Percentiles rank a stretch among this genome's conserved stretches.
Evolutionary conservation across 2,329 filamentous ascomycete species (phyloP).

Genomic region (Arthrobotrys sinensis): DNA sequence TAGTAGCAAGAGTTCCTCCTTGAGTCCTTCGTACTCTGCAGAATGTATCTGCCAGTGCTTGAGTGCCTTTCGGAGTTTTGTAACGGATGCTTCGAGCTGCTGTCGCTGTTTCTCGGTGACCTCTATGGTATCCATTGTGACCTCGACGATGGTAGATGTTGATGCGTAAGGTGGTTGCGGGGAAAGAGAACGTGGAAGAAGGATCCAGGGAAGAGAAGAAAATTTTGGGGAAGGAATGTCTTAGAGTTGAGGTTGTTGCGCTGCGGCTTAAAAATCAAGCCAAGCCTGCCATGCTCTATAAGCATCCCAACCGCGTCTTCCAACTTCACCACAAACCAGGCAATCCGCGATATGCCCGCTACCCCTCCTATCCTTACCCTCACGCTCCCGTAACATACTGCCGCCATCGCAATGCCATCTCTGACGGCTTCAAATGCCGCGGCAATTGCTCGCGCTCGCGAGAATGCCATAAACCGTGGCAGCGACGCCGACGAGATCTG

Average conservation of each 20-base stretch:
- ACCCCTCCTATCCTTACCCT: constrained; percentile 11
- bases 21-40: constrained; percentile 89
- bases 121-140: constrained; percentile 56
- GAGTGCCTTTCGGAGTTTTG: constrained; percentile 81
- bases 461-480: constrained; percentile 56
- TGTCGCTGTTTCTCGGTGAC: constrained; percentile 82
- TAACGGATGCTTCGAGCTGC: constrained; percentile 82
- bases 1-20: constrained; percentile 80
- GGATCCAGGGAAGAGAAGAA: constrained; percentile 27
- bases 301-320: constrained; percentile 24
- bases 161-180: constrained; percentile 69
- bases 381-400: not conserved
- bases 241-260: constrained; percentile 1
- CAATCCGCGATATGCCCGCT: constrained; percentile 33
- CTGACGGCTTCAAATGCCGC: constrained; percentile 35
- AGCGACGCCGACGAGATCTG: constrained; percentile 78
- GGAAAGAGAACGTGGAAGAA: not conserved
- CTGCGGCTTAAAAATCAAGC: constrained; percentile 59
- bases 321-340: constrained; percentile 7
- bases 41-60: constrained; percentile 93
- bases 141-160: constrained; percentile 62
- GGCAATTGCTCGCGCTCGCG: constrained; percentile 55
- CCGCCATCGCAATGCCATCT: constrained; percentile 40
- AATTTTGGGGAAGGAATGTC: constrained; percentile 21
- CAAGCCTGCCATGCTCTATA: constrained; percentile 3